phyloP scores from a whole-genome alignment of 2,329 filamentous ascomycete species.

The Pyricularia sp. region DNA sequence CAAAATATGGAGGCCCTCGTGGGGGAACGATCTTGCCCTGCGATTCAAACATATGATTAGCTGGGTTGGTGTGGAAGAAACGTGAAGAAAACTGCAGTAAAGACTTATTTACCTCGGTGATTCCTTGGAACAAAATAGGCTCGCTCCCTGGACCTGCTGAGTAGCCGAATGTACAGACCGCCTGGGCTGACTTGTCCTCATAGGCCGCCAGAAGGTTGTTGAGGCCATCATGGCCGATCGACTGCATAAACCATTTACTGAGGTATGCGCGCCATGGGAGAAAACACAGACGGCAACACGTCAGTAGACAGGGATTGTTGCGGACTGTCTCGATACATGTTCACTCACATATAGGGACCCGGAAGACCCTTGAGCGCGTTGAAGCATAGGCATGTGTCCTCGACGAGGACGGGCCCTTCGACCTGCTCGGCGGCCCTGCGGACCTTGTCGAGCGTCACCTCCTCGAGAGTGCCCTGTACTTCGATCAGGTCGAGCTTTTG shows the following conservation, averaged over 20 bases:
- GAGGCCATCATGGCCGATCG: constrained; percentile 69
- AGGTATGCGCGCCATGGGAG: background rate
- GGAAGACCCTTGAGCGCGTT: constrained; percentile 82
- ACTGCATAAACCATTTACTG: constrained; percentile 88
- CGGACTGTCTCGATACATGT: background rate
- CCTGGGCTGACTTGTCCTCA: constrained; percentile 79
- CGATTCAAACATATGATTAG: background rate
- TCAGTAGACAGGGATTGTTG: background rate
- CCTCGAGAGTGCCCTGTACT: constrained; percentile 83
- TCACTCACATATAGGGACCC: constrained; percentile 80
- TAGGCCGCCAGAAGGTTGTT: constrained; percentile 86
- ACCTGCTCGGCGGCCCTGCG: constrained; percentile 67
- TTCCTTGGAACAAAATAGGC: constrained; percentile 80
- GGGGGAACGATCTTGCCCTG: constrained; percentile 70
- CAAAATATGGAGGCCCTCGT: constrained; percentile 69
- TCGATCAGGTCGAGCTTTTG: constrained; percentile 72
- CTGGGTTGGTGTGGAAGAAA: no score
- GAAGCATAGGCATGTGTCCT: constrained; percentile 93
- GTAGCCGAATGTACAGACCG: constrained; percentile 93
- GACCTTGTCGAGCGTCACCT: constrained; percentile 83
- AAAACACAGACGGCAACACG: background rate
- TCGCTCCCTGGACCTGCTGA: constrained; percentile 73
- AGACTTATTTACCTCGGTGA: constrained; percentile 51
- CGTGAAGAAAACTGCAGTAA: background rate
- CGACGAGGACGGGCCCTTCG: constrained; percentile 78